Evolutionary conservation across 2,329 filamentous ascomycete species (phyloP).

Genomic region (Fusarium camptoceras): DNA sequence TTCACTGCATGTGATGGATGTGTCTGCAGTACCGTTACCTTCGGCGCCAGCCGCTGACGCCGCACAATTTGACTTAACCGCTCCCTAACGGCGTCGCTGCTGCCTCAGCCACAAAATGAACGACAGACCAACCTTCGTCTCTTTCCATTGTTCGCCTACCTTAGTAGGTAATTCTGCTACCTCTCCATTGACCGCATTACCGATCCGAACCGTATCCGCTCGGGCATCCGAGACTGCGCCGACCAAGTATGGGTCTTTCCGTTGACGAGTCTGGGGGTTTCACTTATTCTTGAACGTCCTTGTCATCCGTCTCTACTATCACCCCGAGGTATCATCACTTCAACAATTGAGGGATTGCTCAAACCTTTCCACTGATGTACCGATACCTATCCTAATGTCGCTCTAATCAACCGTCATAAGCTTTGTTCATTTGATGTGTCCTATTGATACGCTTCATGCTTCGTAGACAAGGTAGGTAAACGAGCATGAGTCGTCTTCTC

Average conservation of each 20-base stretch:
- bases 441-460: neutral
- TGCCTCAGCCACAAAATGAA: slow-evolving; percentile 9
- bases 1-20: slow-evolving; percentile 2
- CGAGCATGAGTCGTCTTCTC: neutral
- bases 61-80: neutral
- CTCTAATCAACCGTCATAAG: slow-evolving; percentile 1
- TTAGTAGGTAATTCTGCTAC: slow-evolving; percentile 10
- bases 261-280: slow-evolving; percentile 10
- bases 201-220: slow-evolving; percentile 19
- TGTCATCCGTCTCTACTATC: neutral
- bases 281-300: slow-evolving; percentile 2
- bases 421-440: neutral
- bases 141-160: slow-evolving; percentile 4
- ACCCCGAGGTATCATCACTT: neutral
- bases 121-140: neutral
- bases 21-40: neutral
- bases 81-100: neutral
- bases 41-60: slow-evolving; percentile 11
- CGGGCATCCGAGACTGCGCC: slow-evolving; percentile 37
- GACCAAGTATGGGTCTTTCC: slow-evolving; percentile 17
- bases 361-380: neutral
- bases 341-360: neutral
- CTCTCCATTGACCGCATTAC: neutral
- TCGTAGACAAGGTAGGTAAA: slow-evolving; percentile 22
- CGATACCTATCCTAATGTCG: neutral